A percentile compares a stretch with the other conserved stretches of the same genome.
These are phyloP conservation scores for Delonix regia DNA, from an alignment of 306 rosid genomes.

Conservation along the genomic window DNA sequence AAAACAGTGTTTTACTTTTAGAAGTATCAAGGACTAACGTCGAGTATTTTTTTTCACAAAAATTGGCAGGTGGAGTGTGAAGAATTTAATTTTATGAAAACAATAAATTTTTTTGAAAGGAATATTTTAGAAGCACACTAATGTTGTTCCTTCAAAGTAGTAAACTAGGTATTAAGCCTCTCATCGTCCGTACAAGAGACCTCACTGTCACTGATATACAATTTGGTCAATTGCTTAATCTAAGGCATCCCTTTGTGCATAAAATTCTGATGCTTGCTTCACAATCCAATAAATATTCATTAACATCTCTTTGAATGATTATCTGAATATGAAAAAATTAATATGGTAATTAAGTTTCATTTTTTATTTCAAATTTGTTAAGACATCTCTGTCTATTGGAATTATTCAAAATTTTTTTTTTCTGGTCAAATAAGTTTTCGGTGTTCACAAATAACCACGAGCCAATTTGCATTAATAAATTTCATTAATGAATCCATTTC, in stretches of 20 bases:
- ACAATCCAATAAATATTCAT: not conserved
- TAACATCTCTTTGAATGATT: not conserved
- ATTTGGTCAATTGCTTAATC: not conserved
- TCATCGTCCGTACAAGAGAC: not conserved
- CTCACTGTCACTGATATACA: not conserved
- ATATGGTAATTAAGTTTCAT: not conserved
- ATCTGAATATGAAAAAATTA: not conserved
- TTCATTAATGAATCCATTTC: not conserved
- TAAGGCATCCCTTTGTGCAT: not conserved
- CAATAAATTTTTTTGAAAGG: not conserved
- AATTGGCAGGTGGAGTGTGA: not conserved
- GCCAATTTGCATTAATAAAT: not conserved
- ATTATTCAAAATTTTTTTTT: not conserved
- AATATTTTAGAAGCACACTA: not conserved
- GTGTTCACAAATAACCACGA: not conserved
- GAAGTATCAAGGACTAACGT: too few species aligned
- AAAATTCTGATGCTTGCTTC: not conserved
- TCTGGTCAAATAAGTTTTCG: not conserved
- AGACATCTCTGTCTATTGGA: not conserved
- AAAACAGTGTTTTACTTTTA: too few species aligned
- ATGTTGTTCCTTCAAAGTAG: not conserved
- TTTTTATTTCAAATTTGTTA: conserved; percentile 7
- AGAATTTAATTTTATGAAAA: not conserved
- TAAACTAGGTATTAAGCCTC: not conserved
- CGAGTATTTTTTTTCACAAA: not conserved